Percentiles rank a stretch among this genome's conserved stretches.
Evolutionary conservation across 176 grass and related monocot species (phyloP).

Genomic region (Miscanthus lutarioriparius): DNA sequence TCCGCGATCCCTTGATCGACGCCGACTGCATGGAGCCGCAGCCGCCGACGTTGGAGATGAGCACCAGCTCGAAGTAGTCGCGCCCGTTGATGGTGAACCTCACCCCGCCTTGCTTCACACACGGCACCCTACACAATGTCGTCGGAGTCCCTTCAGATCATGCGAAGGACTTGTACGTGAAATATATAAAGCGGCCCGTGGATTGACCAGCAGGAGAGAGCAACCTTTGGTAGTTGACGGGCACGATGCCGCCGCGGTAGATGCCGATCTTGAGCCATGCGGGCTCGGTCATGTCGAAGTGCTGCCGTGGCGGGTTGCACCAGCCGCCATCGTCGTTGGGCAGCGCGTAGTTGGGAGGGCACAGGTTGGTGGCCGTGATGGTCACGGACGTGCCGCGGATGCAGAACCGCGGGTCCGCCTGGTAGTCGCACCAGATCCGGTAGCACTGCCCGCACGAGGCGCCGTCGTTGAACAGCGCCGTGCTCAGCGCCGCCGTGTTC

Average conservation of each 20-base stretch:
- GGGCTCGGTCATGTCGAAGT: slow-evolving; percentile 83
- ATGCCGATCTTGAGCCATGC: slow-evolving; percentile 81
- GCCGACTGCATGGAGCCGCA: slow-evolving; percentile 44
- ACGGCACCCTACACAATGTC: no score
- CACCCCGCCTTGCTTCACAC: slow-evolving; percentile 77
- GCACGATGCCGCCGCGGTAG: slow-evolving; percentile 83
- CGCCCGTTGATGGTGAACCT: slow-evolving; percentile 76
- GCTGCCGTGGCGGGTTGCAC: slow-evolving; percentile 81
- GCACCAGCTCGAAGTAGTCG: slow-evolving; percentile 92
- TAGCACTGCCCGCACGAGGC: slow-evolving; percentile 68
- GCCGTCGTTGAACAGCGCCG: slow-evolving; percentile 64
- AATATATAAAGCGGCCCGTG: no score
- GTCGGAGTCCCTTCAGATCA: no score
- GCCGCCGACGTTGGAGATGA: slow-evolving; percentile 71
- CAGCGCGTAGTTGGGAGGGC: slow-evolving; percentile 82
- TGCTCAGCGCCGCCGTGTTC: slow-evolving; percentile 64
- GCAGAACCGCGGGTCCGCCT: slow-evolving; percentile 50
- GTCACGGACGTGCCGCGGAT: slow-evolving; percentile 48
- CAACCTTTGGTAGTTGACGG: slow-evolving; percentile 48
- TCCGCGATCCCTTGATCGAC: slow-evolving; percentile 67
- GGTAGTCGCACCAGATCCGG: slow-evolving; percentile 60
- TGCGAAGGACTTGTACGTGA: no score
- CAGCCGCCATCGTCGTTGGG: slow-evolving; percentile 76
- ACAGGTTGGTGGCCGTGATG: slow-evolving; percentile 87
- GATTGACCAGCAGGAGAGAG: no score